phyloP scores from a whole-genome alignment of 2,329 filamentous ascomycete genomes.

The Gnomoniopsis smithogilvyi region DNA sequence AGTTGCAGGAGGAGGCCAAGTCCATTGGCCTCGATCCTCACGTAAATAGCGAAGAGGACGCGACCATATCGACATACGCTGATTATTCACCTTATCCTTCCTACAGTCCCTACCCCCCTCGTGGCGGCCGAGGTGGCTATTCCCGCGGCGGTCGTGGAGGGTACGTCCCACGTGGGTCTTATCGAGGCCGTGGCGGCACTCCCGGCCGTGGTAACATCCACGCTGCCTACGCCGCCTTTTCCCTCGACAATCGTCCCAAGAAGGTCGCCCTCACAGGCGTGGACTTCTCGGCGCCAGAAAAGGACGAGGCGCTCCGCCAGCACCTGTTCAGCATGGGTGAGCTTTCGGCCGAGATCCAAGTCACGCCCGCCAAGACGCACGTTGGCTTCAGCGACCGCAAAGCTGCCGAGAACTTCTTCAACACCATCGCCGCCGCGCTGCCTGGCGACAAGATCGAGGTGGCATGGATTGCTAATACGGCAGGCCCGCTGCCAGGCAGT shows the following conservation, averaged over 20 bases:
- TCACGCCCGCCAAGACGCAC: slow-evolving; percentile 42
- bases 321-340: slow-evolving; percentile 66
- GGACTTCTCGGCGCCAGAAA: slow-evolving; percentile 56
- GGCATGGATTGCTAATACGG: slow-evolving; percentile 52
- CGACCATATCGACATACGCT: slow-evolving; percentile 11
- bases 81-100: not conserved
- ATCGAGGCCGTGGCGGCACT: slow-evolving; percentile 36
- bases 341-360: slow-evolving; percentile 53
- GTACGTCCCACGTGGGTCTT: slow-evolving; percentile 32
- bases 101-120: slow-evolving; percentile 34
- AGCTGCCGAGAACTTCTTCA: slow-evolving; percentile 68
- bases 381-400: slow-evolving; percentile 66
- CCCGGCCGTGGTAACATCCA: slow-evolving; percentile 43
- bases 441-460: slow-evolving; percentile 67
- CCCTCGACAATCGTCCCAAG: slow-evolving; percentile 73
- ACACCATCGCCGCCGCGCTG: slow-evolving; percentile 54
- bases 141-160: slow-evolving; percentile 16
- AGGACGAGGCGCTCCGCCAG: slow-evolving; percentile 68
- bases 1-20: slow-evolving; percentile 70
- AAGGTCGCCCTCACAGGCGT: slow-evolving; percentile 62
- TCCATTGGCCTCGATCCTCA: slow-evolving; percentile 65
- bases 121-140: slow-evolving; percentile 21
- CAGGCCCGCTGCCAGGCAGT: slow-evolving; percentile 21
- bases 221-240: slow-evolving; percentile 59
- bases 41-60: slow-evolving; percentile 41